Percentiles rank a stretch among this genome's conserved stretches.
These are phyloP conservation scores for Phytophthora niederhauseri DNA, from an alignment of 352 stramenopile species.

Conservation along the genomic window DNA sequence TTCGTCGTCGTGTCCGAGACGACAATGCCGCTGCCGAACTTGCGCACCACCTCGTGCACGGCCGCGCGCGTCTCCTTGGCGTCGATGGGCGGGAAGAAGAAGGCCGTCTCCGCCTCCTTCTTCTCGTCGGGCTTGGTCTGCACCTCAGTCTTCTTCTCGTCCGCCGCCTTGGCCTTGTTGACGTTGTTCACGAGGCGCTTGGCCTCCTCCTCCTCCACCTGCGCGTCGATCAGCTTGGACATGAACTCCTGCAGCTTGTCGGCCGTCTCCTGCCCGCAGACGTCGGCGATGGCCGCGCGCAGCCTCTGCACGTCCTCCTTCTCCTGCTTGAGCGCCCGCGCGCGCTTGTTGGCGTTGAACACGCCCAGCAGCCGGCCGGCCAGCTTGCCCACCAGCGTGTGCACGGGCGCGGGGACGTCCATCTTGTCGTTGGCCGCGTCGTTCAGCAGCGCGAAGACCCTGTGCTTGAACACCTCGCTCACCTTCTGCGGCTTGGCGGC, in stretches of 20 bases:
- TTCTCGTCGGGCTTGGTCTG: neutral
- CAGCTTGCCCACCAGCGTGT: constrained; percentile 65
- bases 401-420: constrained; percentile 42
- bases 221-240: constrained; percentile 40
- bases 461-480: constrained; percentile 83
- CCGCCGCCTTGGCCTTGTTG: constrained; percentile 24
- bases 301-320: constrained; percentile 54
- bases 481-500: constrained; percentile 61
- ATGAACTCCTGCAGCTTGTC: constrained; percentile 51
- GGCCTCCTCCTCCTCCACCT: constrained; percentile 34
- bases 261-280: constrained; percentile 57
- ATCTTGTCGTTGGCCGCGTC: constrained; percentile 43
- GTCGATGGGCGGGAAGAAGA: constrained; percentile 77
- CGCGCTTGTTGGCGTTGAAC: constrained; percentile 72
- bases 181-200: constrained; percentile 29
- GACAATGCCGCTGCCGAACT: constrained; percentile 63
- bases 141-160: constrained; percentile 10
- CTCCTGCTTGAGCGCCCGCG: constrained; percentile 36
- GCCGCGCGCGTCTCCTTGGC: constrained; percentile 86
- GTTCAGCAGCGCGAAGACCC: constrained; percentile 65
- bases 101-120: constrained; percentile 37
- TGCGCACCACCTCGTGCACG: constrained; percentile 87
- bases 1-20: constrained; percentile 90
- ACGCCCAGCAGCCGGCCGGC: constrained; percentile 58
- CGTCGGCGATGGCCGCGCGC: constrained; percentile 37